These are phyloP conservation scores for Solanum sejunctum DNA, from an alignment of 257 asterid species.

Conservation along the genomic window DNA sequence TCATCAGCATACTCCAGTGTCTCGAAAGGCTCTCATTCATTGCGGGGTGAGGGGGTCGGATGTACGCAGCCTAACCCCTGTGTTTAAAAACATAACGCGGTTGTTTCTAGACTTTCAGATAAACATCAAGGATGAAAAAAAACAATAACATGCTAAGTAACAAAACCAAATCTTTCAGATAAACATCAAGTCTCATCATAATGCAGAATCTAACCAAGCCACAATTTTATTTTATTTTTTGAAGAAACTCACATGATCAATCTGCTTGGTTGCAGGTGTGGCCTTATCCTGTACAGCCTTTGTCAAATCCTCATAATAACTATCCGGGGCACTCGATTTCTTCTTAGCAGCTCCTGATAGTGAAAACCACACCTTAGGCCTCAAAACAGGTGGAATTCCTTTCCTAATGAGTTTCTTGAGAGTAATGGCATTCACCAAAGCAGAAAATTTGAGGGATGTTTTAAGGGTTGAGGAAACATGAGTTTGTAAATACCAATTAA, in stretches of 20 bases:
- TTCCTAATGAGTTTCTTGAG: constrained; percentile 82
- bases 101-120: no score
- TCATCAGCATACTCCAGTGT: no score
- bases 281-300: constrained; percentile 66
- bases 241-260: constrained; percentile 69
- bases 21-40: no score
- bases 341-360: constrained; percentile 96
- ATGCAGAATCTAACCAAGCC: neutral
- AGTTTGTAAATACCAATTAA: constrained; percentile 75
- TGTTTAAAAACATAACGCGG: no score
- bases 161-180: neutral
- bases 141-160: neutral
- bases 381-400: constrained; percentile 84
- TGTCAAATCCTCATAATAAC: constrained; percentile 72
- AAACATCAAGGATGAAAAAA: neutral
- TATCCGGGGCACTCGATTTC: constrained; percentile 93
- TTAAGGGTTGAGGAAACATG: constrained; percentile 45
- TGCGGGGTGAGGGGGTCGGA: no score
- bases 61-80: no score
- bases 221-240: neutral
- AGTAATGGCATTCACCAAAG: constrained; percentile 71
- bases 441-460: constrained; percentile 66
- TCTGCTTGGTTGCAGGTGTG: constrained; percentile 94
- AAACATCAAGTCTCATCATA: neutral
- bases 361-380: constrained; percentile 93